phyloP scores from a whole-genome alignment of 805 yeast genomes.

The Yarrowia deformans region DNA sequence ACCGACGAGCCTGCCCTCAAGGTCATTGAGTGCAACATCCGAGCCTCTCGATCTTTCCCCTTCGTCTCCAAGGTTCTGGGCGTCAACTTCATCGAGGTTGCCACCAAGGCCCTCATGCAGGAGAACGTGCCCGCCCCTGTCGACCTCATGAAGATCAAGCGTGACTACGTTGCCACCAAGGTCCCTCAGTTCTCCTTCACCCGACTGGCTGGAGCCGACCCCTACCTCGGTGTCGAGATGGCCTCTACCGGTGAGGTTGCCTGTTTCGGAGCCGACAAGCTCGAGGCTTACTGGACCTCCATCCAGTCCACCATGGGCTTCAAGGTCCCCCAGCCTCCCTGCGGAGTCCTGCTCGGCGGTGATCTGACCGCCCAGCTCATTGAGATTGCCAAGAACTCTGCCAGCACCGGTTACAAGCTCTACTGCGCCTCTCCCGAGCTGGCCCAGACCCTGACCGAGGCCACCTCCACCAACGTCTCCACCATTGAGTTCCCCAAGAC shows the following conservation, averaged over 20 bases:
- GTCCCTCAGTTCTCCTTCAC: conserved; percentile 99
- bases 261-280: conserved; percentile 83
- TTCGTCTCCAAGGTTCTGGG: conserved; percentile 98
- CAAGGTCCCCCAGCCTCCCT: conserved; percentile 88
- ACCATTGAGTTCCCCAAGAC: conserved; percentile 90
- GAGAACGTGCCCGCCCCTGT: conserved; percentile 76
- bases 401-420: conserved; percentile 79
- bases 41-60: conserved; percentile 99
- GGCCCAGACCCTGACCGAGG: conserved; percentile 67
- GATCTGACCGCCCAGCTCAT: conserved; percentile 78
- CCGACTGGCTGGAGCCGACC: conserved; percentile 98
- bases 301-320: conserved; percentile 97
- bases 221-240: conserved; percentile 99
- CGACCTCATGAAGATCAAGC: conserved; percentile 77
- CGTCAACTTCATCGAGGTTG: conserved; percentile 90
- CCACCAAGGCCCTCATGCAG: conserved; percentile 83
- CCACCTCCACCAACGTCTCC: conserved; percentile 56
- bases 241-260: conserved; percentile 99
- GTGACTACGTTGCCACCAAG: conserved; percentile 91
- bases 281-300: conserved; percentile 97
- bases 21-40: conserved; percentile 97
- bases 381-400: conserved; percentile 70
- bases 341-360: conserved; percentile 93
- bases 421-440: conserved; percentile 79
- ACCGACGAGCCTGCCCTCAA: conserved; percentile 72